Evolutionary conservation across 1,284 basidiomycete species (phyloP).

Genomic region (Apiotrichum veenhuisii): DNA sequence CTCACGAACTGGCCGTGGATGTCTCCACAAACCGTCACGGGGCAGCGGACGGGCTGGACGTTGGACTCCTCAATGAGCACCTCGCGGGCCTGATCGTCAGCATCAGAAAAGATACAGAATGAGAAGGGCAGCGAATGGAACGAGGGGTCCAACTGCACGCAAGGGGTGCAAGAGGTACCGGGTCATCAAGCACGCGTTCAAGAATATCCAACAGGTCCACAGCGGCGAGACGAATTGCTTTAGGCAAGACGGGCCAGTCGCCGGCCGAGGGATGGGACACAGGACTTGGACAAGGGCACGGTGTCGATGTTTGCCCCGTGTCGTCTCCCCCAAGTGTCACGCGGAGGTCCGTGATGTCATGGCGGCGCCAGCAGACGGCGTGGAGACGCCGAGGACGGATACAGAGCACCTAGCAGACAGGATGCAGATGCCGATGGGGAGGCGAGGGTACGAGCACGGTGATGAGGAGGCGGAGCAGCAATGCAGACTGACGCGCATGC

Average conservation of each 20-base stretch:
- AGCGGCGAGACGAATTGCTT: not conserved
- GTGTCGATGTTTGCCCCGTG: not conserved
- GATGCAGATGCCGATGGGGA: no score
- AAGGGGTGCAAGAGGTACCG: no score
- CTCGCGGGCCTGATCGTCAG: slow-evolving; percentile 72
- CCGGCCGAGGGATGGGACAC: not conserved
- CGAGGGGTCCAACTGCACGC: no score
- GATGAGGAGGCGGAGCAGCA: no score
- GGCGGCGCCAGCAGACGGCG: no score
- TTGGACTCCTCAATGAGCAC: slow-evolving; percentile 97
- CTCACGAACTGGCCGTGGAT: slow-evolving; percentile 99
- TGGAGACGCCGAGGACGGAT: not conserved
- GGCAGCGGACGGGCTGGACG: slow-evolving; percentile 95
- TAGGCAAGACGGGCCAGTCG: not conserved
- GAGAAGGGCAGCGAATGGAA: not conserved
- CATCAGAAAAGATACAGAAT: not conserved
- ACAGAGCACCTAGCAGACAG: no score
- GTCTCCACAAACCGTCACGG: slow-evolving; percentile 95
- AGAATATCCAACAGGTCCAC: no score
- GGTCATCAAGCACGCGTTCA: no score
- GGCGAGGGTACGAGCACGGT: no score
- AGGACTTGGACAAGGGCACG: not conserved
- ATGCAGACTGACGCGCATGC: no score
- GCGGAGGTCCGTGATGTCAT: not conserved
- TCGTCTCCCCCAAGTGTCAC: not conserved